phyloP scores from a whole-genome alignment of 371 early-diverging fungal species.

The Saksenaea vasiformis region DNA sequence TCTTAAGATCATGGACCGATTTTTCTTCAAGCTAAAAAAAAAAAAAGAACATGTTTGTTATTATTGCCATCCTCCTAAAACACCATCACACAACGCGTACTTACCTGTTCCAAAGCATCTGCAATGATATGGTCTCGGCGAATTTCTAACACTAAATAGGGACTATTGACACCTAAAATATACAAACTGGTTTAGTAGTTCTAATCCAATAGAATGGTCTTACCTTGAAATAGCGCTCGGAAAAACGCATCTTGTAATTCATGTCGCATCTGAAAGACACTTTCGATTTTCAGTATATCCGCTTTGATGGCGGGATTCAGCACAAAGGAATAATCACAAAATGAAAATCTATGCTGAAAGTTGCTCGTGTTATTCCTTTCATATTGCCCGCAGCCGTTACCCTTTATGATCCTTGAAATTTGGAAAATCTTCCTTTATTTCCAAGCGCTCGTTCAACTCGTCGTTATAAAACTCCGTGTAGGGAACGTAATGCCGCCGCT shows the following conservation, averaged over 20 bases:
- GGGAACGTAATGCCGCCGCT: constrained; percentile 39
- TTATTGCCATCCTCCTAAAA: background rate
- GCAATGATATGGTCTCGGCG: constrained; percentile 76
- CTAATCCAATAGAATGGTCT: background rate
- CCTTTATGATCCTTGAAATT: constrained; percentile 71
- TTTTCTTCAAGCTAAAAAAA: constrained; percentile 79
- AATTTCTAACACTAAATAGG: constrained; percentile 84
- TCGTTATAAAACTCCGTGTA: constrained; percentile 76
- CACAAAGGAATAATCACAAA: constrained; percentile 81
- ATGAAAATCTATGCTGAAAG: constrained; percentile 58
- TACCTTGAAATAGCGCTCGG: constrained; percentile 78
- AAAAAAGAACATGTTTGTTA: no score
- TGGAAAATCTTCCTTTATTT: constrained; percentile 83
- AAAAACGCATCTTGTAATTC: constrained; percentile 79
- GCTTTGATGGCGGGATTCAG: constrained; percentile 79
- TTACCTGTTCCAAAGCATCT: constrained; percentile 73
- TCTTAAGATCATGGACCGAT: constrained; percentile 81
- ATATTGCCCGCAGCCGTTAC: constrained; percentile 21
- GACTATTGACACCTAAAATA: constrained; percentile 75
- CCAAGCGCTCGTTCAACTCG: constrained; percentile 72
- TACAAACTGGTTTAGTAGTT: no score
- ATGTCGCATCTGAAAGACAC: constrained; percentile 77
- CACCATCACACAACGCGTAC: background rate
- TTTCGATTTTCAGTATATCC: constrained; percentile 81
- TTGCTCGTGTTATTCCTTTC: background rate